Base-by-base conservation (phyloP, 805 yeast species). In the Yamadazyma takamatsuzukensis region DNA sequence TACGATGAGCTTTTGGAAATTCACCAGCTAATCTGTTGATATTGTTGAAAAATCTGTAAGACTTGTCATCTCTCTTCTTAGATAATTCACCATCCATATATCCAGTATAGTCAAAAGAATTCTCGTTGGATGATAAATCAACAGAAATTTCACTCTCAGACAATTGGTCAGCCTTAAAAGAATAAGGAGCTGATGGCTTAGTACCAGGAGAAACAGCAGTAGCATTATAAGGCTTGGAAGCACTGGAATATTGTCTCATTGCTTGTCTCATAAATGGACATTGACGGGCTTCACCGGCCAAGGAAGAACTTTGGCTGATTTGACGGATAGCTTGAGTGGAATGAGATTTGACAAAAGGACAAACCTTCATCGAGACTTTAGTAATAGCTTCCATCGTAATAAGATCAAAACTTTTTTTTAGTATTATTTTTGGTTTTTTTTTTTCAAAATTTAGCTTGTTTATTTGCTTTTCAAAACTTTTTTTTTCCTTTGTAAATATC, bases 201-300 rank as follows among this genome's bases (percentile, higher is more conserved):
- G 24, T 3, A 14, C 18, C 13, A 33, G 61, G 53, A 6, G 72
- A 52, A 19, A 33, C 40, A 29, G 75, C 70, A 21, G 72, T 65
- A 15, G 78, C 76, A 24, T 55, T 58, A 22, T 49, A 61, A 4
- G 72, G 63, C 41, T 60, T 61, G 10, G 76, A 59, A 28, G 77
- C 70, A 18, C 68, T 55, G 9, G 78, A 68, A 48, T 74, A 74
- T 30, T 39, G 14, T 58, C 73, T 67, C 33, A 87, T 61, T 22
- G 95, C 96, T 32, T 80, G 78, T 16, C 86, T 86, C 83, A 88
- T 84, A 35, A 88, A 83, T n/a, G 97, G 97, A 59, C 97, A 89
- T 40, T 71, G 74, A 27, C 72, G 59, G 33, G 95, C 96, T 43
- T 74, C 75, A 27, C 61, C 50, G 29, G 71, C 64, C 53, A 83